These are phyloP conservation scores for Aspergillus kassunensis DNA, from an alignment of 495 filamentous ascomycete genomes.

Conservation along the genomic window DNA sequence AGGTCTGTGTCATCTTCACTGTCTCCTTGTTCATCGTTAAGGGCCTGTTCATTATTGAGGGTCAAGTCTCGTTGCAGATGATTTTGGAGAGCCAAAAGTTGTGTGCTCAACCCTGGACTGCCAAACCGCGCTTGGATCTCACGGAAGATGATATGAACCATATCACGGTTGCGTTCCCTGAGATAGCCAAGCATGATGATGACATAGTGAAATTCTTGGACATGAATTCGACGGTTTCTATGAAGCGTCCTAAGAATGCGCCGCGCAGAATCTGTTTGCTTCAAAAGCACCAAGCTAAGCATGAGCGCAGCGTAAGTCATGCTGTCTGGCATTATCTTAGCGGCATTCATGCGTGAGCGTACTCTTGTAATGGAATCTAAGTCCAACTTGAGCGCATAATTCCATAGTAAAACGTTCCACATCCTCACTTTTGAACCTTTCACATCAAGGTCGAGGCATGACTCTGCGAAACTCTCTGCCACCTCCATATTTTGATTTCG, in stretches of 20 bases:
- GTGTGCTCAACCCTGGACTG: slow-evolving; percentile 38
- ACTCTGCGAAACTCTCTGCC: slow-evolving; percentile 60
- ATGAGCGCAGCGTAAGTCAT: slow-evolving; percentile 75
- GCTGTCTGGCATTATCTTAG: slow-evolving; percentile 55
- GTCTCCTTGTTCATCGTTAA: slow-evolving; percentile 4
- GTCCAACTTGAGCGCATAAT: slow-evolving; percentile 63
- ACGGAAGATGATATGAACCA: slow-evolving; percentile 49
- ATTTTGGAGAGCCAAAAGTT: slow-evolving; percentile 44
- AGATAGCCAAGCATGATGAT: slow-evolving; percentile 67
- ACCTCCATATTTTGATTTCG: slow-evolving; percentile 53
- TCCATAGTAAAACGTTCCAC: slow-evolving; percentile 74
- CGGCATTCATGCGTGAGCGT: slow-evolving; percentile 57
- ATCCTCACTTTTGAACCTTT: slow-evolving; percentile 52
- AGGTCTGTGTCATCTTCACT: slow-evolving; percentile 6
- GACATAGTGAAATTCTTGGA: slow-evolving; percentile 69
- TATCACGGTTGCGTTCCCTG: slow-evolving; percentile 41
- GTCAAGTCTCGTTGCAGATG: slow-evolving; percentile 32
- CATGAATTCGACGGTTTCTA: slow-evolving; percentile 51
- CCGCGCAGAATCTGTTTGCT: slow-evolving; percentile 61
- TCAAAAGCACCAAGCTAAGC: slow-evolving; percentile 56
- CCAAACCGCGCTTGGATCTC: slow-evolving; percentile 49
- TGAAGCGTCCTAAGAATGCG: slow-evolving; percentile 60
- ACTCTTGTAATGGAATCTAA: slow-evolving; percentile 55
- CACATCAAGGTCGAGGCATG: slow-evolving; percentile 34
- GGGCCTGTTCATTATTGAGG: slow-evolving; percentile 12